Evolutionary conservation across 176 grass and related monocot species (phyloP).

Genomic region (Oryza brachyantha): DNA sequence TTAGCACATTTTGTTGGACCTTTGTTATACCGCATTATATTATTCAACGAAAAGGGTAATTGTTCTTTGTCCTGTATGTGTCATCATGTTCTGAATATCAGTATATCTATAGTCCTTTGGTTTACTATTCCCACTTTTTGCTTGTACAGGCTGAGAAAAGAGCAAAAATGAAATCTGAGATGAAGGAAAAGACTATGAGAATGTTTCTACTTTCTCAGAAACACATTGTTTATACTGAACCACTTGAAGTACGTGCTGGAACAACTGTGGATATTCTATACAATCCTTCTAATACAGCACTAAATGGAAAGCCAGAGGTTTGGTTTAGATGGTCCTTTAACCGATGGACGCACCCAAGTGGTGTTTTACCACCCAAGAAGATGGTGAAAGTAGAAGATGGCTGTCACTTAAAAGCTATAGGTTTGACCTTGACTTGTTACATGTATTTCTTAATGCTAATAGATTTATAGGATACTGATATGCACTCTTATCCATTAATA

Average conservation of each 20-base stretch:
- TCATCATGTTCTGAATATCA: slow-evolving; percentile 3
- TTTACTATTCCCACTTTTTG: slow-evolving; percentile 26
- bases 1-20: background rate
- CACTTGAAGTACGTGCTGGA: slow-evolving; percentile 77
- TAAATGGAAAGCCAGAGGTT: slow-evolving; percentile 75
- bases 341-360: slow-evolving; percentile 68
- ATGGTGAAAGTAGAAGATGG: slow-evolving; percentile 62
- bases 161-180: slow-evolving; percentile 72
- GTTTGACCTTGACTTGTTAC: slow-evolving; percentile 41
- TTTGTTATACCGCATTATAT: background rate
- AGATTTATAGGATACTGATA: background rate
- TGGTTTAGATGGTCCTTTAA: slow-evolving; percentile 93
- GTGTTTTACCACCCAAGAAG: slow-evolving; percentile 65
- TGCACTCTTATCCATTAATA: slow-evolving; percentile 14
- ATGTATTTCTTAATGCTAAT: slow-evolving; percentile 7
- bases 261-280: slow-evolving; percentile 66
- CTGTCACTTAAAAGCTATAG: slow-evolving; percentile 75
- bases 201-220: slow-evolving; percentile 86
- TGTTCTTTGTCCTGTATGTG: slow-evolving; percentile 1
- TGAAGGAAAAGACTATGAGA: slow-evolving; percentile 84
- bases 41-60: background rate
- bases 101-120: background rate
- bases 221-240: slow-evolving; percentile 89
- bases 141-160: slow-evolving; percentile 56
- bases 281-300: slow-evolving; percentile 76